Evolutionary conservation across 768 basidiomycete species (phyloP).

Genomic region (Artomyces pyxidatus): DNA sequence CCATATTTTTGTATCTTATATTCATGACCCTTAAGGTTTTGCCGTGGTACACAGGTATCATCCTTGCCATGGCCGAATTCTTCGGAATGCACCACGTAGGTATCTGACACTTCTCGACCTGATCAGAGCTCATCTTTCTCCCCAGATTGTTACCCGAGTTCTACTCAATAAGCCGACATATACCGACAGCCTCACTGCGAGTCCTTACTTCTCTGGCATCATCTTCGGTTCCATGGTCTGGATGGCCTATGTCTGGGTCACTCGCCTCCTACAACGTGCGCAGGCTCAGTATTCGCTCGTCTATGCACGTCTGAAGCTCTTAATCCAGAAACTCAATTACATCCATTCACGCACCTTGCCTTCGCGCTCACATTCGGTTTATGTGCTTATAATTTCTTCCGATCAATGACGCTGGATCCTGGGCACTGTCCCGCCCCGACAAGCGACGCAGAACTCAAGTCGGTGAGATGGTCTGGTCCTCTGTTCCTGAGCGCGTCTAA

Average conservation of each 20-base stretch:
- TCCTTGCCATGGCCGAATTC: slow-evolving; percentile 79
- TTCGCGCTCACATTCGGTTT: slow-evolving; percentile 65
- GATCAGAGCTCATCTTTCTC: slow-evolving; percentile 7
- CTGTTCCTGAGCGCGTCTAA: too few relatives aligned
- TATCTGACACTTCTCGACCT: slow-evolving; percentile 10
- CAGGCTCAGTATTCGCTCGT: too few relatives aligned
- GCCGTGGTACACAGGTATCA: slow-evolving; percentile 84
- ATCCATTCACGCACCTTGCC: slow-evolving; percentile 65
- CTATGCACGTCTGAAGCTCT: background rate
- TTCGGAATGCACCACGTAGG: slow-evolving; percentile 91
- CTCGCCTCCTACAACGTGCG: slow-evolving; percentile 66
- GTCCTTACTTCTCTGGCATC: slow-evolving; percentile 91
- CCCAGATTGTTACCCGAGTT: slow-evolving; percentile 74
- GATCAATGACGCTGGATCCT: slow-evolving; percentile 80
- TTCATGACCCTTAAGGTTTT: slow-evolving; percentile 77
- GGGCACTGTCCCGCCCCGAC: slow-evolving; percentile 77
- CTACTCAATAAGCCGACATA: slow-evolving; percentile 76
- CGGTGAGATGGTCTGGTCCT: too few relatives aligned
- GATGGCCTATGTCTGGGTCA: slow-evolving; percentile 79
- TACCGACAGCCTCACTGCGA: slow-evolving; percentile 75
- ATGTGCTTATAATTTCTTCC: slow-evolving; percentile 88
- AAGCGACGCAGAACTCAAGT: slow-evolving; percentile 80
- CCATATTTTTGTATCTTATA: slow-evolving; percentile 71
- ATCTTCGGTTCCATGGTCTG: slow-evolving; percentile 80
- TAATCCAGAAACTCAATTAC: slow-evolving; percentile 63